Conservation (phyloP, 1,284 basidiomycete genomes). For the Laetiporus sulphureus region DNA sequence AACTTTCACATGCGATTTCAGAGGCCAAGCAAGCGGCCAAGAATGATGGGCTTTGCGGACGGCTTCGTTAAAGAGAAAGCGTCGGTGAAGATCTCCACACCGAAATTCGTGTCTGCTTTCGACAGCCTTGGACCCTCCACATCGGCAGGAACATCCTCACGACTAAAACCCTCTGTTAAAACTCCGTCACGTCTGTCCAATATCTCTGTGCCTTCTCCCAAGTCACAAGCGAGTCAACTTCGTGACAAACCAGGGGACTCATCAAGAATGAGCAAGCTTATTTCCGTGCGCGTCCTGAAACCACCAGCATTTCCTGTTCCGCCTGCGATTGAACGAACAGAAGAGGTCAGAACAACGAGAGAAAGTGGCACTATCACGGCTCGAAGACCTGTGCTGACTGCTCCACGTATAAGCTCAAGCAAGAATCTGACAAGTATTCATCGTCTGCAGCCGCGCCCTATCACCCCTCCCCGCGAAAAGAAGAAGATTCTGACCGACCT, state of each 20-base stretch:
- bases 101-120: constrained; percentile 8
- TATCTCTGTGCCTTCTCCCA: background rate
- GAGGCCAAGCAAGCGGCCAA: too few species aligned
- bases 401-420: background rate
- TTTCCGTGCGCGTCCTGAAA: background rate
- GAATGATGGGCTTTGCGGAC: too few species aligned
- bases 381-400: background rate
- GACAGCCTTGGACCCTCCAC: background rate
- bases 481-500: background rate
- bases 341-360: too few species aligned
- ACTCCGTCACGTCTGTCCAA: background rate
- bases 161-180: background rate
- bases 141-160: background rate
- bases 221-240: too few species aligned
- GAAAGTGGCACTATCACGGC: too few species aligned
- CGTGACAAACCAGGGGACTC: background rate
- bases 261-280: too few species aligned
- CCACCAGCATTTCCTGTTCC: background rate
- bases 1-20: too few species aligned
- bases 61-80: constrained; percentile 1
- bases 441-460: background rate
- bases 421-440: background rate
- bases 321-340: background rate
- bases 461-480: constrained; percentile 1
- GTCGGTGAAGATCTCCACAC: background rate